Evolutionary conservation across 1,284 basidiomycete species (phyloP), one percentile per base, ranked within the genome.

Genomic region (Cutaneotrichosporon sp.): DNA sequence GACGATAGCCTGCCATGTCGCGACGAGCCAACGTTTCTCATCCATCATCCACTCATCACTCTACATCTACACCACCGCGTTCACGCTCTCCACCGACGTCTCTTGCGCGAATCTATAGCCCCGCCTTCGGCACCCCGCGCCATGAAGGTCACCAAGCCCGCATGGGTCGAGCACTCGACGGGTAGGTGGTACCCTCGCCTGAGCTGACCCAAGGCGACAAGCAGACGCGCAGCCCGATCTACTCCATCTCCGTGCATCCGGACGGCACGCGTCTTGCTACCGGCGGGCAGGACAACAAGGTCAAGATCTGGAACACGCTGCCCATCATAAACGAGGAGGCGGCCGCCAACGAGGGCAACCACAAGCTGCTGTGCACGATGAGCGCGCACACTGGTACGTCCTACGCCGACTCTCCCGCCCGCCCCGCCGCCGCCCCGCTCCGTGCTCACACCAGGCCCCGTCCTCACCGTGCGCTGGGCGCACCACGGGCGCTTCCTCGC

Each of bases 191-290:
- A 5, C 24, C 58, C 38, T 34, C 8, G 8, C n/a, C 11, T 2
- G 2, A 51, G 38, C 20, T 45, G 27, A 34, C 51, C 20, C 14
- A 59, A 72, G 73, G 73, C 60, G 78, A 80, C 55, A 81, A 82
- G 71, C 83, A 86, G 50, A 92, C 93, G 70, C 86, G 87, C 56
- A 82, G 89, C 31, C 89, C 93, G 22, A 95, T 99, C 71, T 97
- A 95, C 83, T 91, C 91, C 27, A 85, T 95, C 22, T 88, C 92
- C 67, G 91, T 97, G 13, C 95, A 97, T 76, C 97, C 97, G 0
- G 95, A 99, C 74, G 92, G 92, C 64, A 94, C 92, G 42, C 87
- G 95, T 29, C 88, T 99, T 63, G 97, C 97, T 10, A 99, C 95
- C 1, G 95, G 94, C 22, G 95, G 95, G 16, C 83, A 97, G 50